These are phyloP conservation scores for Phialophora macrospora DNA, from an alignment of 2,329 filamentous ascomycete species.

Conservation along the genomic window DNA sequence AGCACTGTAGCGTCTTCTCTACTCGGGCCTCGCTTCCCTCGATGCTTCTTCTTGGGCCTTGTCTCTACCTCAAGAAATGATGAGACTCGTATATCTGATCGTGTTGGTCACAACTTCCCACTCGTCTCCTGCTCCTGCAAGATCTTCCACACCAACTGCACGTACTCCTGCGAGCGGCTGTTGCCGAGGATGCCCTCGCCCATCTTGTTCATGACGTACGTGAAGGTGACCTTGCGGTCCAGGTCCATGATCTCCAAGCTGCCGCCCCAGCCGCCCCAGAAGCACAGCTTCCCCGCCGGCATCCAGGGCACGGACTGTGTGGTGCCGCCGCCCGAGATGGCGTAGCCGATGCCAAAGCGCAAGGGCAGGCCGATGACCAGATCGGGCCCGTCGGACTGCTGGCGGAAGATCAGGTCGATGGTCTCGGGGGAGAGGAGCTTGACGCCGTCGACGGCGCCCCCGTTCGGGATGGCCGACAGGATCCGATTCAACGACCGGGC, in stretches of 20 bases:
- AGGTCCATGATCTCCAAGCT: constrained; percentile 53
- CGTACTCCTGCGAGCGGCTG: constrained; percentile 41
- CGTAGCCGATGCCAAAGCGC: constrained; percentile 53
- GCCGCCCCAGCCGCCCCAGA: constrained; percentile 56
- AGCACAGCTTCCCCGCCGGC: constrained; percentile 46
- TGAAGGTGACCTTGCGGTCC: constrained; percentile 50
- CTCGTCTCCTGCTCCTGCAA: constrained; percentile 16
- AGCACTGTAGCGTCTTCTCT: too few relatives aligned
- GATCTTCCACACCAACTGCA: constrained; percentile 43
- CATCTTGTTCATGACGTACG: constrained; percentile 57
- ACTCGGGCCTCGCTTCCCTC: too few relatives aligned
- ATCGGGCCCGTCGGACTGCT: constrained; percentile 52
- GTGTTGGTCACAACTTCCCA: constrained; percentile 5
- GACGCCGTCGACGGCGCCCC: constrained; percentile 44
- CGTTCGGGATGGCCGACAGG: constrained; percentile 47
- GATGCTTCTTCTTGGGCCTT: too few relatives aligned
- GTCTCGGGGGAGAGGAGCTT: constrained; percentile 50
- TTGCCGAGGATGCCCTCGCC: constrained; percentile 42
- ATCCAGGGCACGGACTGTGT: constrained; percentile 38
- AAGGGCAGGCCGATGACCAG: constrained; percentile 45
- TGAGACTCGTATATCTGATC: too few relatives aligned
- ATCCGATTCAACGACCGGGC: constrained; percentile 52
- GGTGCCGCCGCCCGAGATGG: constrained; percentile 42
- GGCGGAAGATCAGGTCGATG: constrained; percentile 53
- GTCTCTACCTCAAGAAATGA: too few relatives aligned